A percentile compares a stretch with the other conserved stretches of the same genome.
These are phyloP conservation scores for Calcarisporium arbuscula DNA, from an alignment of 2,329 filamentous ascomycete genomes.

Conservation along the genomic window DNA sequence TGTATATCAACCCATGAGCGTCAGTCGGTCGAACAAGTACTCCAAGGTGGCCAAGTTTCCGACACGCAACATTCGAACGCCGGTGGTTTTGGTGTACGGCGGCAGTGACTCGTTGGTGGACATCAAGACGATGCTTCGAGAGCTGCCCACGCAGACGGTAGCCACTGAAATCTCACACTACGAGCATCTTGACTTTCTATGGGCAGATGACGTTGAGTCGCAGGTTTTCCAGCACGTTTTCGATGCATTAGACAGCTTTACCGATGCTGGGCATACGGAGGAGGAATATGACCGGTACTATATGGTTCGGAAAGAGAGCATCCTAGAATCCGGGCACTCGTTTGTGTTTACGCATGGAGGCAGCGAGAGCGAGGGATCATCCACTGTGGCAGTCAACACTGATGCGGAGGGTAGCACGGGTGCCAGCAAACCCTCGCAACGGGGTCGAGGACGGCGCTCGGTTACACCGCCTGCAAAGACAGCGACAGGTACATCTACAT, in stretches of 20 bases:
- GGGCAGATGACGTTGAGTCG: conserved; percentile 77
- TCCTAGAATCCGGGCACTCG: conserved; percentile 32
- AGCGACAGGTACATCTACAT: no score
- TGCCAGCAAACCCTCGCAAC: no score
- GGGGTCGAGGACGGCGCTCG: no score
- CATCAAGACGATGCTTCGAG: conserved; percentile 84
- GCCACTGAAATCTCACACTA: conserved; percentile 86
- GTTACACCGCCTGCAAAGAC: no score
- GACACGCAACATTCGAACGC: conserved; percentile 93
- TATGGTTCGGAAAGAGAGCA: conserved; percentile 42
- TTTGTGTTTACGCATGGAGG: conserved; percentile 19
- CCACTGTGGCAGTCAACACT: no score
- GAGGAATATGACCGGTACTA: conserved; percentile 56
- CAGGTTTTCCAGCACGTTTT: conserved; percentile 91
- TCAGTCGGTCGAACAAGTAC: conserved; percentile 70
- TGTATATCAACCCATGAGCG: conserved; percentile 66
- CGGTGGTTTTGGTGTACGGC: conserved; percentile 88
- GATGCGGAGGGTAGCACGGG: no score
- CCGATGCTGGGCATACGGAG: conserved; percentile 48
- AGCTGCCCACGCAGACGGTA: conserved; percentile 77
- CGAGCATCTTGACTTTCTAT: conserved; percentile 94
- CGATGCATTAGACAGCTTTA: conserved; percentile 73
- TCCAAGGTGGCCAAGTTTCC: conserved; percentile 96
- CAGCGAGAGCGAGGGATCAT: conserved; percentile 31
- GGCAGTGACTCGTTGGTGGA: conserved; percentile 91